Conservation (phyloP, 495 filamentous ascomycete genomes). For the Cercophora sp. region DNA sequence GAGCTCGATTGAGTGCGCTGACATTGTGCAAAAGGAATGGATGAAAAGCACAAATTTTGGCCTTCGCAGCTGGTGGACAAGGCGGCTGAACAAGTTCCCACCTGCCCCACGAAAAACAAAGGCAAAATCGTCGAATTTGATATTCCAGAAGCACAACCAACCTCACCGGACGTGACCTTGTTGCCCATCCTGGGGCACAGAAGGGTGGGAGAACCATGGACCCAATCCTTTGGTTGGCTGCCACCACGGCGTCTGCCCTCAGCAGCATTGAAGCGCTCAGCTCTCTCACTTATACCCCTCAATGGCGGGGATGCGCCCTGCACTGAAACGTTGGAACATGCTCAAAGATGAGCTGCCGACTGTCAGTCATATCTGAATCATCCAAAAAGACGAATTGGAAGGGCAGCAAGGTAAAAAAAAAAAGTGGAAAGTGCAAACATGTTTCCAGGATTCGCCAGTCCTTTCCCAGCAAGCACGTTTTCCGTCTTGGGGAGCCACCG, state of each 20-base stretch:
- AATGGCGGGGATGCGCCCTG: slow-evolving; percentile 8
- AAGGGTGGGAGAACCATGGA: slow-evolving; percentile 6
- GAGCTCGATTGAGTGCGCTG: no score
- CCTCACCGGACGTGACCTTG: no score
- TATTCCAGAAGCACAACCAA: no score
- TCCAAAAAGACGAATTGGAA: not conserved
- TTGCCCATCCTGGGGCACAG: no score
- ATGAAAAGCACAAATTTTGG: not conserved
- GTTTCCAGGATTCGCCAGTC: not conserved
- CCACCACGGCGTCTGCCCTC: not conserved
- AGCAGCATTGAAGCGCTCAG: not conserved
- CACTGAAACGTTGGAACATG: slow-evolving; percentile 8
- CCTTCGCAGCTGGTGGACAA: no score
- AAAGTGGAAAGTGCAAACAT: not conserved
- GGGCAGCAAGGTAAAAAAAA: no score
- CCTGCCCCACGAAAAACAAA: no score
- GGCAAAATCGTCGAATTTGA: no score
- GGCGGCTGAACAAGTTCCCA: not conserved
- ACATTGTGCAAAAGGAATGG: no score
- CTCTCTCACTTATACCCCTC: slow-evolving; percentile 11
- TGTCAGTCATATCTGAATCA: not conserved
- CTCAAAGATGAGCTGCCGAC: no score
- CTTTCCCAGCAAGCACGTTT: slow-evolving; percentile 2
- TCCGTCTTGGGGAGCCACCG: not conserved
- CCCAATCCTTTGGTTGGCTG: slow-evolving; percentile 9